Base-by-base conservation (phyloP, 345 rosid species). In the Ceriops decandra region DNA sequence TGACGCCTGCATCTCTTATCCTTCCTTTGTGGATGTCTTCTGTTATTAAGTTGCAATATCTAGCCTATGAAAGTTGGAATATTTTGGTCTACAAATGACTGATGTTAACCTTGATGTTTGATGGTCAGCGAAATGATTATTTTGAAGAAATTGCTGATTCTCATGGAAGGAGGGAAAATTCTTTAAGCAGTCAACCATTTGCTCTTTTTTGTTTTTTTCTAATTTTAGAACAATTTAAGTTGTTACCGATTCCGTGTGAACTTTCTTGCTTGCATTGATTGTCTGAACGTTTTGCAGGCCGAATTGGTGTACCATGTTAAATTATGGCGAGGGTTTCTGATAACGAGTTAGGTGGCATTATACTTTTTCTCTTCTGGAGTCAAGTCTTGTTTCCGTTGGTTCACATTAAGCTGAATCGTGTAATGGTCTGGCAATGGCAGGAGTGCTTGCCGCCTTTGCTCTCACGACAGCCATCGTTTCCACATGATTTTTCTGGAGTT, bases 1-100 rank as follows among this genome's bases (percentile, higher is more conserved):
- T 63, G 61, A 36, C 69, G 72, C 72, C 63, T 74, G 68, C 35
- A 58, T 61, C 72, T 61, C 72, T 74, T 57, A 49, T 70, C 66
- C 67, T 60, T 42, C 38, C 72, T 32, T 65, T 64, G 65, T 35
- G 27, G 52, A 52, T 57, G 11, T 32, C 61, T 42, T 42, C 17
- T 42, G 17, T 11, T 42, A 13, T 15, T 4, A 54, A 22, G 31
- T 31, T 57, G 38, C 36, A 11, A 3, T 22, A 33, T 33, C 9
- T 1, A 33, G 36, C 36, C 36, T 33, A 33, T 10, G 7, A 33
- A 54, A 22, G 36, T 30, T 52, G 38, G 31, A 16, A 5, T 22
- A 32, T 3, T 69, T 32, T 32, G 57, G 72, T 74, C 53, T 35
- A 60, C 60, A 66, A 66, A 51, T 54, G 59, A 63, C 27, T 57